These are phyloP conservation scores for Diplodia intermedia DNA, from an alignment of 2,329 filamentous ascomycete genomes.

Conservation along the genomic window DNA sequence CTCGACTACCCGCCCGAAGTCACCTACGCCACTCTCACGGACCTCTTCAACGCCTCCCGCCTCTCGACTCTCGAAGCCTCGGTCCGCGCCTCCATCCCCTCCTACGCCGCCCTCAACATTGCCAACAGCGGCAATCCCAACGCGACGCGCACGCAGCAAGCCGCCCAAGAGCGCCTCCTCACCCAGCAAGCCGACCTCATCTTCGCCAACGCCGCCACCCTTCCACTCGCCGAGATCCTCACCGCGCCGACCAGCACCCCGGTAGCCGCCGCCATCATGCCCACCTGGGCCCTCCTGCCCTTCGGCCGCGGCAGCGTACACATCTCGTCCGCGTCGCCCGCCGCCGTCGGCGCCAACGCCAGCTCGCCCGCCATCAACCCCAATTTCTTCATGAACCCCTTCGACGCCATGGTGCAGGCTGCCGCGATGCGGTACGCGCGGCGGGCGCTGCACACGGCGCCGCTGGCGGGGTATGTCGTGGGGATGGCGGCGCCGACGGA, in stretches of 20 bases:
- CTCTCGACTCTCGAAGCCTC: conserved; percentile 38
- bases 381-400: conserved; percentile 51
- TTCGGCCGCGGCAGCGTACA: conserved; percentile 47
- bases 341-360: conserved; percentile 36
- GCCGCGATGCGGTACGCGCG: conserved; percentile 44
- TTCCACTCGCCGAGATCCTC: conserved; percentile 54
- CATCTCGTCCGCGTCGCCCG: conserved; percentile 42
- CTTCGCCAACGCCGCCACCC: conserved; percentile 53
- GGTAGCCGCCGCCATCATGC: conserved; percentile 42
- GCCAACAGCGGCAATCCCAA: conserved; percentile 32
- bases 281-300: conserved; percentile 49
- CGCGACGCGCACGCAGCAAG: conserved; percentile 35
- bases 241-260: conserved; percentile 42
- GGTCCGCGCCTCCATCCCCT: conserved; percentile 40
- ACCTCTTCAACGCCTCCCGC: conserved; percentile 44
- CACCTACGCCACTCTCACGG: conserved; percentile 44
- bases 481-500: conserved; percentile 35
- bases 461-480: conserved; percentile 38
- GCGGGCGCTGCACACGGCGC: conserved; percentile 40
- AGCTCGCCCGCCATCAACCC: conserved; percentile 49
- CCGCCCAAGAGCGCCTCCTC: conserved; percentile 52
- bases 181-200: conserved; percentile 57
- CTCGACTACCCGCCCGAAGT: conserved; percentile 49
- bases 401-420: conserved; percentile 47
- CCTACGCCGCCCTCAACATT: conserved; percentile 41